These are phyloP conservation scores for Cinchona pubescens DNA, from an alignment of 257 asterid species.

Conservation along the genomic window DNA sequence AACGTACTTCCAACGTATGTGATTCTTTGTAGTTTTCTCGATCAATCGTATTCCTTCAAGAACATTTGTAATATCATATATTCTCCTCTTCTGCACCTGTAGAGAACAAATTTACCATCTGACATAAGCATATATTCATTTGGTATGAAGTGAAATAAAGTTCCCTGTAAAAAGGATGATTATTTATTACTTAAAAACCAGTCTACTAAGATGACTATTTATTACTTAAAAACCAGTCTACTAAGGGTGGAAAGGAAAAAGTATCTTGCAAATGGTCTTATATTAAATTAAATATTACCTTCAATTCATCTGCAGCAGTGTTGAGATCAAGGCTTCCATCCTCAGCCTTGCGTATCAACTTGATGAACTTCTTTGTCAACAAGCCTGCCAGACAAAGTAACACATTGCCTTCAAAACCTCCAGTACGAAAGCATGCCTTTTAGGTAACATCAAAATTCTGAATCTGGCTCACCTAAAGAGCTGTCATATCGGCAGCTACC, in stretches of 20 bases:
- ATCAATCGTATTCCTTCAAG: constrained; percentile 82
- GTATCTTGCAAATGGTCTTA: background rate
- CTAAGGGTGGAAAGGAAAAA: background rate
- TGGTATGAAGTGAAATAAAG: background rate
- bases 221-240: background rate
- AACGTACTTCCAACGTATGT: constrained; percentile 72
- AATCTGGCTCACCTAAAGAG: constrained; percentile 62
- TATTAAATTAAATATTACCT: constrained; percentile 36
- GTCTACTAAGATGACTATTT: background rate
- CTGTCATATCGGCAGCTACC: constrained; percentile 65
- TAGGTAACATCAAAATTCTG: background rate
- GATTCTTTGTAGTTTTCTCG: constrained; percentile 74
- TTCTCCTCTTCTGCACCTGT: constrained; percentile 89
- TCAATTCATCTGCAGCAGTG: constrained; percentile 51
- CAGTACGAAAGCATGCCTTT: no score
- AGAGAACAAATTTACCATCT: background rate
- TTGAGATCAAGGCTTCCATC: constrained; percentile 79
- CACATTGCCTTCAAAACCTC: constrained; percentile 2
- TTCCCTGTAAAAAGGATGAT: background rate
- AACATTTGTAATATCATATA: constrained; percentile 85
- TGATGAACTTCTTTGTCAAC: constrained; percentile 71
- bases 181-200: background rate
- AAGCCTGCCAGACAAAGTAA: constrained; percentile 44
- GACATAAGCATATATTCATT: background rate
- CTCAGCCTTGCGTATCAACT: constrained; percentile 49